A percentile compares a stretch with the other conserved stretches of the same genome.
Evolutionary conservation across 2,329 filamentous ascomycete genomes (phyloP).

Genomic region (Alternaria novae-zelandiae): DNA sequence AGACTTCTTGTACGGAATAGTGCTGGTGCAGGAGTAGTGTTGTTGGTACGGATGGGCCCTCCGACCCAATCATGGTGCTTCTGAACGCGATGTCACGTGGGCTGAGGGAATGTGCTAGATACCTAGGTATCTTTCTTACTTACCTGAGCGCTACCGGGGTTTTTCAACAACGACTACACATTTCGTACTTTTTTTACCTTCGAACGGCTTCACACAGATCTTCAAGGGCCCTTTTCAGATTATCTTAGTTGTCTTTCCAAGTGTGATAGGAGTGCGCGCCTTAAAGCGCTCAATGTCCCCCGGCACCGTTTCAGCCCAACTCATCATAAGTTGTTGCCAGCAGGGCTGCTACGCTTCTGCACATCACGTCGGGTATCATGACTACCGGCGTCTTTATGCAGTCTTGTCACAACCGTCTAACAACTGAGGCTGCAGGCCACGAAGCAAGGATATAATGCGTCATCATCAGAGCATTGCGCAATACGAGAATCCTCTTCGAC

Average conservation of each 20-base stretch:
- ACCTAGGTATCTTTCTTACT: too few species aligned
- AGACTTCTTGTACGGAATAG: background rate
- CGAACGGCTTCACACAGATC: fast-evolving
- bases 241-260: background rate
- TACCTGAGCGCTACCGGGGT: too few species aligned
- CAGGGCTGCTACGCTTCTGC: background rate
- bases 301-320: background rate
- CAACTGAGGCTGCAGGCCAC: background rate
- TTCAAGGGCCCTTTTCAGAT: background rate
- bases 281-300: background rate
- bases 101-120: background rate
- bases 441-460: background rate
- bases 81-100: background rate
- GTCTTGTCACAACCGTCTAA: background rate
- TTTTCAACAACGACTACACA: background rate
- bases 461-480: background rate
- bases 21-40: background rate
- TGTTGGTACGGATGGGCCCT: background rate
- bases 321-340: background rate
- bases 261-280: background rate
- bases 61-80: background rate
- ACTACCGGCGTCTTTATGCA: background rate
- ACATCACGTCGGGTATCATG: background rate
- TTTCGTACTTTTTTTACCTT: background rate
- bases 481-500: background rate